Evolutionary conservation across 306 rosid genomes (phyloP).

Genomic region (Alnus rubra): DNA sequence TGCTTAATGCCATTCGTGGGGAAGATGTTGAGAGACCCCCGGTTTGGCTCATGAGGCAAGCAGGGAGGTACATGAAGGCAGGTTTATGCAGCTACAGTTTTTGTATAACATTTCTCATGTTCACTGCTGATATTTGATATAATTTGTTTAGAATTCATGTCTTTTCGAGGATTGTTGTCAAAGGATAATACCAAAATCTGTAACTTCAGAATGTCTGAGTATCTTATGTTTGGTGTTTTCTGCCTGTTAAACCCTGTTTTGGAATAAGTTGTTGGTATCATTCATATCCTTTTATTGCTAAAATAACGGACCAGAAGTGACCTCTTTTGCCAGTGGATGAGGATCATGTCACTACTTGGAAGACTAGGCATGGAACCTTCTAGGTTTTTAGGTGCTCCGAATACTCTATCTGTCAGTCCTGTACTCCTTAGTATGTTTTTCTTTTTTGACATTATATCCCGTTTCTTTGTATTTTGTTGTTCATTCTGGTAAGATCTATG

Average conservation of each 20-base stretch:
- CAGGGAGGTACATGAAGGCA: constrained; percentile 99
- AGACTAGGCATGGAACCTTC: not conserved
- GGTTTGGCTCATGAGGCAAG: constrained; percentile 99
- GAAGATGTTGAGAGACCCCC: constrained; percentile 89
- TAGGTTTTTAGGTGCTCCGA: not conserved
- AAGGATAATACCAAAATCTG: constrained; percentile 7
- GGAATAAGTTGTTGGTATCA: constrained; percentile 1
- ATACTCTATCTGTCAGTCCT: too few species aligned
- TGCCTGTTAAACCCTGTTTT: not conserved
- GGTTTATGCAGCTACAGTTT: constrained; percentile 47
- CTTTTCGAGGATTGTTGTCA: not conserved
- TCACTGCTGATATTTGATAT: not conserved
- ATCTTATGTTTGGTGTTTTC: constrained; percentile 16
- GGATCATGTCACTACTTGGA: constrained; percentile 5
- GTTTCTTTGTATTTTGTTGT: not conserved
- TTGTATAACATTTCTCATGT: constrained; percentile 12
- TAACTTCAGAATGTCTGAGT: constrained; percentile 9
- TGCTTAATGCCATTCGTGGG: constrained; percentile 87
- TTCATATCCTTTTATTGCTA: constrained; percentile 7
- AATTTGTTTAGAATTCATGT: not conserved
- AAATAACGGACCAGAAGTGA: constrained; percentile 1
- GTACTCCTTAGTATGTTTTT: not conserved
- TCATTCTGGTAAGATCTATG: not conserved
- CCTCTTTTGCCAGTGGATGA: not conserved
- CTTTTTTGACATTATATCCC: not conserved